Percentiles rank a stretch among this genome's conserved stretches.
phyloP scores from a whole-genome alignment of 805 yeast species.

The Teunomyces stri region DNA sequence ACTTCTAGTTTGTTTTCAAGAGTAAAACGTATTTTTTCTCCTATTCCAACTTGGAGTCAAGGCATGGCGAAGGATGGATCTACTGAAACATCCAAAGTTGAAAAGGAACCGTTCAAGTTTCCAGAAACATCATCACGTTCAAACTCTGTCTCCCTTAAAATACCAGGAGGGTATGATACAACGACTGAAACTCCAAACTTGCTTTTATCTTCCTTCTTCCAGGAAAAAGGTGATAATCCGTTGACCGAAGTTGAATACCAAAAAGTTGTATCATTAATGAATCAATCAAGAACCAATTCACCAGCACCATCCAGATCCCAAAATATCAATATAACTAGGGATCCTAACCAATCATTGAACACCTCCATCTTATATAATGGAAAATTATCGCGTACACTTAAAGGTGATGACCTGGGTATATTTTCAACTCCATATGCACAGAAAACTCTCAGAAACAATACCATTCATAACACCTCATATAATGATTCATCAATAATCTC shows the following conservation, averaged over 20 bases:
- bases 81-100: neutral
- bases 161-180: constrained; percentile 9
- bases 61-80: neutral
- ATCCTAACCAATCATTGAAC: constrained; percentile 1
- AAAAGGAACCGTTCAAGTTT: constrained; percentile 6
- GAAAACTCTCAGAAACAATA: constrained; percentile 24
- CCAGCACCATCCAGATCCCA: neutral
- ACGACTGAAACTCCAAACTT: constrained; percentile 43
- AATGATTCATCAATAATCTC: constrained; percentile 16
- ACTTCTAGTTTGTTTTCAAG: constrained; percentile 25
- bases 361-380: neutral
- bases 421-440: constrained; percentile 29
- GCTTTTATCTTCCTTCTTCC: constrained; percentile 65
- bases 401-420: constrained; percentile 3
- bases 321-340: neutral
- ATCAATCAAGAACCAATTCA: constrained; percentile 6
- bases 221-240: constrained; percentile 72
- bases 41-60: constrained; percentile 2
- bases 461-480: constrained; percentile 16
- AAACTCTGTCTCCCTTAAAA: constrained; percentile 5
- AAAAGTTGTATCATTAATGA: constrained; percentile 67
- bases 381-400: neutral
- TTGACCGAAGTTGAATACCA: constrained; percentile 72
- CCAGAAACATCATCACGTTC: constrained; percentile 11
- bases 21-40: constrained; percentile 24